Percentiles rank a stretch among this genome's conserved stretches.
Evolutionary conservation across 192 early-diverging fungal species (phyloP).

Genomic region (Coemansia sp.): DNA sequence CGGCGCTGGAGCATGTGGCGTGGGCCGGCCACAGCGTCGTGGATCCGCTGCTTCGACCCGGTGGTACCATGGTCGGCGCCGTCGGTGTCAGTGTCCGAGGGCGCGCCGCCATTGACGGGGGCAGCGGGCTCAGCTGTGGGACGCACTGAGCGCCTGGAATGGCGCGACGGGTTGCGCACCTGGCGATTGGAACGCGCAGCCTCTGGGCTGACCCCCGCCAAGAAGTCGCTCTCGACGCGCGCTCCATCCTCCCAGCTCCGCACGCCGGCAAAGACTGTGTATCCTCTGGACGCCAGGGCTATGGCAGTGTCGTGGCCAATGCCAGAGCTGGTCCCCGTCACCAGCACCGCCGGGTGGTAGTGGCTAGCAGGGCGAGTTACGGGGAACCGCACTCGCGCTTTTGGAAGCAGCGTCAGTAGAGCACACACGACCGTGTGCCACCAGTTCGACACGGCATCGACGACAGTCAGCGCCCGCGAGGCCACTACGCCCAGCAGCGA

Average conservation of each 20-base stretch:
- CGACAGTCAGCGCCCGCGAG: conserved; percentile 27
- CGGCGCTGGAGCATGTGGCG: conserved; percentile 20
- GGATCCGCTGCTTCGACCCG: background rate
- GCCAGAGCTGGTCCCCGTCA: conserved; percentile 55
- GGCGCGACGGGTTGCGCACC: too few species aligned
- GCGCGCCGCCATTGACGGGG: background rate
- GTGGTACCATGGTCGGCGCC: conserved; percentile 3
- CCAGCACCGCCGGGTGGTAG: conserved; percentile 51
- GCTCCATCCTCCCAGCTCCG: conserved; percentile 53
- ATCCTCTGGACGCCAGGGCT: conserved; percentile 47
- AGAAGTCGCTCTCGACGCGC: conserved; percentile 43
- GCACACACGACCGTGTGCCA: conserved; percentile 45
- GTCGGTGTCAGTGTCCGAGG: background rate
- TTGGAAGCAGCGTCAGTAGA: conserved; percentile 47
- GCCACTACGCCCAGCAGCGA: conserved; percentile 33
- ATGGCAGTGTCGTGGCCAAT: conserved; percentile 56
- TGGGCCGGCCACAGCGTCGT: background rate
- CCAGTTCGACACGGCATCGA: conserved; percentile 49
- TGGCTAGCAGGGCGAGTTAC: conserved; percentile 20
- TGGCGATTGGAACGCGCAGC: background rate
- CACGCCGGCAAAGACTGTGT: conserved; percentile 57
- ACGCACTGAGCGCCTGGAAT: background rate
- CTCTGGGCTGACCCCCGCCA: conserved; percentile 17
- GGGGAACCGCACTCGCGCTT: conserved; percentile 37
- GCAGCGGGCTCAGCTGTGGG: background rate